These are phyloP conservation scores for Xylaria palmicola DNA, from an alignment of 495 filamentous ascomycete species.

Conservation along the genomic window DNA sequence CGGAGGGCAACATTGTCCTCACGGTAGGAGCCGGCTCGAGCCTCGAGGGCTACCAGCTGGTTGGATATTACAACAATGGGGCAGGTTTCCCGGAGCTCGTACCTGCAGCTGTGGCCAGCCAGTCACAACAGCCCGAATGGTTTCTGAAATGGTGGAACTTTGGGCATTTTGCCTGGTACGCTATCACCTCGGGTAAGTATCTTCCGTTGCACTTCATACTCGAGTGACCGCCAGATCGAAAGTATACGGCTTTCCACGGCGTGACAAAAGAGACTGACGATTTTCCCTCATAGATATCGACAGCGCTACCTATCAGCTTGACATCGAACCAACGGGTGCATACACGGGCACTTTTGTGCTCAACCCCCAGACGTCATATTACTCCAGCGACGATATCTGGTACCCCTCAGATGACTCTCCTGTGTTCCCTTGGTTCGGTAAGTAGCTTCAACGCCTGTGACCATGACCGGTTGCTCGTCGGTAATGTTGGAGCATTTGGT, in stretches of 20 bases:
- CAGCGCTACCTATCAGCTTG: not conserved
- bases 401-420: not conserved
- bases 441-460: not conserved
- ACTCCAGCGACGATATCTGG: not conserved
- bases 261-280: no score
- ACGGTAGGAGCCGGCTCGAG: not conserved
- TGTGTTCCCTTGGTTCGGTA: not conserved
- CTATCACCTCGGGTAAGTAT: not conserved
- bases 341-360: not conserved
- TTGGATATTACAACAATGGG: conserved; percentile 10
- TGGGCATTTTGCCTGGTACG: not conserved
- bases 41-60: conserved; percentile 12
- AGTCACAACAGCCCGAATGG: not conserved
- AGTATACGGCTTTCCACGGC: not conserved
- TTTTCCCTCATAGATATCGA: not conserved
- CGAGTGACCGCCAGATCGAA: no score
- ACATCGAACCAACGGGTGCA: not conserved
- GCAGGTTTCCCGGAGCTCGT: not conserved
- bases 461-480: not conserved
- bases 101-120: not conserved
- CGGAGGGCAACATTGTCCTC: not conserved
- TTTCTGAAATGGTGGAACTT: not conserved
- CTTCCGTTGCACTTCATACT: no score
- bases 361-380: not conserved
- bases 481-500: not conserved